Conservation (phyloP, 2,329 filamentous ascomycete genomes). For the Colletotrichum simmondsii region DNA sequence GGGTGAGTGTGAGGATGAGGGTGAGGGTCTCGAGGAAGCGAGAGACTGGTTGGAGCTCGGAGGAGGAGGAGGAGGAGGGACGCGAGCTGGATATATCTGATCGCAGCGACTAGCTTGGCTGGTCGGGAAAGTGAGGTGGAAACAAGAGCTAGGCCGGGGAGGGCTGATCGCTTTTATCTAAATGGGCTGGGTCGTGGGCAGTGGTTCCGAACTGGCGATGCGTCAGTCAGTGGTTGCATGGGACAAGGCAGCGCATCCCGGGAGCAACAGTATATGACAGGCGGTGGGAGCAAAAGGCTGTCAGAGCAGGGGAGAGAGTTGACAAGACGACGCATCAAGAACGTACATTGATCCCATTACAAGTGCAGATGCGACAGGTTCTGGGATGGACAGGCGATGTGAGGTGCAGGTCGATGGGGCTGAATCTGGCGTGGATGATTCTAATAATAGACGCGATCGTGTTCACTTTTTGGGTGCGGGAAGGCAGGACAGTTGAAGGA, state of each 20-base stretch:
- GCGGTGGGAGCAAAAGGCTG: conserved; percentile 12
- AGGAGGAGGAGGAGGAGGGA: background rate
- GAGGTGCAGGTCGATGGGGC: conserved; percentile 56
- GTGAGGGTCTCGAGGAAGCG: background rate
- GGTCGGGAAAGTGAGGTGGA: conserved; percentile 15
- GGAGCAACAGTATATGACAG: conserved; percentile 17
- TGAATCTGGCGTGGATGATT: conserved; percentile 62
- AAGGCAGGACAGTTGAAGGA: conserved; percentile 38
- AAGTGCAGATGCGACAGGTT: conserved; percentile 35
- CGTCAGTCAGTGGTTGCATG: conserved; percentile 20
- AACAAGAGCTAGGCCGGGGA: conserved; percentile 25
- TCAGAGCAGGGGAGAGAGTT: conserved; percentile 24
- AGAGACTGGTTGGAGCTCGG: conserved; percentile 28
- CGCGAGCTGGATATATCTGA: conserved; percentile 12
- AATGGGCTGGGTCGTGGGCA: conserved; percentile 23
- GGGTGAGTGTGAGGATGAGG: background rate
- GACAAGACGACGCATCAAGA: conserved; percentile 23
- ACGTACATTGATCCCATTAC: conserved; percentile 37
- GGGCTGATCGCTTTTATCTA: conserved; percentile 34
- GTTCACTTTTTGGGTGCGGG: conserved; percentile 46
- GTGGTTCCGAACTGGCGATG: conserved; percentile 25
- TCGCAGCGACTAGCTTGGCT: conserved; percentile 28
- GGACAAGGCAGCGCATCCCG: conserved; percentile 24
- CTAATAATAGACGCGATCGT: conserved; percentile 64
- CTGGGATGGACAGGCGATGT: conserved; percentile 43